These are phyloP conservation scores for Chamaenerion angustifolium DNA, from an alignment of 345 rosid genomes.

Conservation along the genomic window DNA sequence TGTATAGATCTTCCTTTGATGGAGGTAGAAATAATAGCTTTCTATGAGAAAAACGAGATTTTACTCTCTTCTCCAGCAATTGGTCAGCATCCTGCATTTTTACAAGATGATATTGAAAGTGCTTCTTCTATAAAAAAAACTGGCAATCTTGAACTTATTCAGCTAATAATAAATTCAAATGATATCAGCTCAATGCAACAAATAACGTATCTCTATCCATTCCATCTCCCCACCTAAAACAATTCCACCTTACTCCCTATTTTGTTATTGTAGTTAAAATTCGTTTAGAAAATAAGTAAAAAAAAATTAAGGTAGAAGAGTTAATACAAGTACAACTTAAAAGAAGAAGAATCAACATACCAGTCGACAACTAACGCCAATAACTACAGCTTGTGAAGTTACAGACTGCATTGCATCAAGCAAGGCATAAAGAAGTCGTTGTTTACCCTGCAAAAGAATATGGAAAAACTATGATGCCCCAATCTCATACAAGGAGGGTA, in stretches of 20 bases:
- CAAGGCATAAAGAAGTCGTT: conserved; percentile 69
- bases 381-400: conserved; percentile 76
- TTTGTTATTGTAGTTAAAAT: too few relatives aligned
- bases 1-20: conserved; percentile 47
- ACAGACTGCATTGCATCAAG: conserved; percentile 94
- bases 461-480: conserved; percentile 1
- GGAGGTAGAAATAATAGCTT: conserved; percentile 76
- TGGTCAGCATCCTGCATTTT: conserved; percentile 80
- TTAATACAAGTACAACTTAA: not conserved
- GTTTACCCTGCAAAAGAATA: conserved; percentile 58
- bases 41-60: conserved; percentile 89
- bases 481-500: not conserved
- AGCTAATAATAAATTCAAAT: not conserved
- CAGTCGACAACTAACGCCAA: conserved; percentile 75
- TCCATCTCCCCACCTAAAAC: not conserved
- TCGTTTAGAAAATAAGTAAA: not conserved
- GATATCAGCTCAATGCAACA: not conserved
- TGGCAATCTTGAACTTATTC: not conserved
- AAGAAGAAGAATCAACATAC: conserved; percentile 21
- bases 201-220: not conserved
- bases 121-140: not conserved
- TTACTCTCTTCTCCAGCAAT: conserved; percentile 88
- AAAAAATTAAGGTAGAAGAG: not conserved
- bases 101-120: not conserved
- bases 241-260: not conserved